phyloP scores from a whole-genome alignment of 2,329 filamentous ascomycete genomes.

The Chaetomium olivaceum region DNA sequence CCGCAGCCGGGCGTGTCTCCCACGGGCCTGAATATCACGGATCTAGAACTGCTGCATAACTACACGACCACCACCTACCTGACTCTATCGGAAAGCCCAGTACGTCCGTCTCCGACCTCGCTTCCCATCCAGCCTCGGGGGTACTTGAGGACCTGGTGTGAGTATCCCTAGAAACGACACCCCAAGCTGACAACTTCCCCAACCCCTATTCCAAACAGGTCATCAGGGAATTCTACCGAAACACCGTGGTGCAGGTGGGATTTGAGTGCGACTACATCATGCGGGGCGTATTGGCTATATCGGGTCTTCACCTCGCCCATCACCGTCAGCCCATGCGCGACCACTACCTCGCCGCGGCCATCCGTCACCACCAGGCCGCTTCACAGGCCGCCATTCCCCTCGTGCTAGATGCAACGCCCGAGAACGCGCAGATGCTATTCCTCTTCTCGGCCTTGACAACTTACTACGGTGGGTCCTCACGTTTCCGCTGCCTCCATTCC shows the following conservation, averaged over 20 bases:
- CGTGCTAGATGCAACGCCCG: neutral
- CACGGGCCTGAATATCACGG: neutral
- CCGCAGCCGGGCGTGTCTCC: neutral
- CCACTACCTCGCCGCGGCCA: constrained; percentile 1
- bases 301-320: constrained; percentile 6
- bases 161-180: neutral
- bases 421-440: constrained; percentile 1
- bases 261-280: constrained; percentile 4
- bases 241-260: neutral
- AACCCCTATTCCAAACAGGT: neutral
- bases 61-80: constrained; percentile 6
- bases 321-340: constrained; percentile 2
- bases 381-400: constrained; percentile 2
- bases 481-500: neutral
- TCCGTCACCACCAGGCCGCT: neutral
- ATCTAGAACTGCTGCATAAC: constrained; percentile 4
- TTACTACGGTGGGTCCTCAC: constrained; percentile 1
- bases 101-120: neutral
- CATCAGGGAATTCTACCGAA: constrained; percentile 3
- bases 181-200: neutral
- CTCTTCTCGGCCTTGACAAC: constrained; percentile 2
- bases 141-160: neutral
- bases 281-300: neutral
- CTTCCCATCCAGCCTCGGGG: neutral
- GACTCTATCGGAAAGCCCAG: neutral